Percentiles rank a stretch among this genome's conserved stretches.
Evolutionary conservation across 495 filamentous ascomycete genomes (phyloP).

Genomic region (Penicillium psychrofluorescens): DNA sequence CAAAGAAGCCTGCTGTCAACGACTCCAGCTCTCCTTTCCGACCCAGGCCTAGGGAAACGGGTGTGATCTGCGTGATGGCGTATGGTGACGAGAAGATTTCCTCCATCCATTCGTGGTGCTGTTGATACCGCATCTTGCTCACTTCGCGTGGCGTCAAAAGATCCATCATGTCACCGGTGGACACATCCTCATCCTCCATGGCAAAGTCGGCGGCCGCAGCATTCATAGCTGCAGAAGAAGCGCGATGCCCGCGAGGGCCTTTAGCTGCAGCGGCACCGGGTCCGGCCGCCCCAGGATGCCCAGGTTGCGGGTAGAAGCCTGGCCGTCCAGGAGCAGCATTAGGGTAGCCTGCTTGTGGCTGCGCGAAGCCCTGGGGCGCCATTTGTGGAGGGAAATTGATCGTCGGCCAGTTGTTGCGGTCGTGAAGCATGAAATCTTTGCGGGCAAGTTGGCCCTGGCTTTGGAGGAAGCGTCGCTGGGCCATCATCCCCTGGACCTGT

Average conservation of each 20-base stretch:
- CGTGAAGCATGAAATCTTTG: conserved; percentile 90
- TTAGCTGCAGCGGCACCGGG: conserved; percentile 23
- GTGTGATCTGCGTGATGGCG: conserved; percentile 71
- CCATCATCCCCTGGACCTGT: conserved; percentile 52
- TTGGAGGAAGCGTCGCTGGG: conserved; percentile 62
- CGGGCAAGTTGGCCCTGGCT: conserved; percentile 71
- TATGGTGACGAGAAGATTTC: conserved; percentile 90
- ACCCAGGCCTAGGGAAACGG: conserved; percentile 79
- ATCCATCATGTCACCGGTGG: conserved; percentile 80
- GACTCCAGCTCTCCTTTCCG: conserved; percentile 76
- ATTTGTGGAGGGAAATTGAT: conserved; percentile 59
- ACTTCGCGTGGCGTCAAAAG: conserved; percentile 81
- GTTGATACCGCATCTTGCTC: conserved; percentile 73
- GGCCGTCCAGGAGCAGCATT: conserved; percentile 26
- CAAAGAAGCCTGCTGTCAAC: conserved; percentile 73
- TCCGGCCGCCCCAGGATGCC: conserved; percentile 17
- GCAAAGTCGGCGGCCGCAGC: conserved; percentile 43
- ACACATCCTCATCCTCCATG: conserved; percentile 81
- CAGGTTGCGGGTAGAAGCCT: conserved; percentile 33
- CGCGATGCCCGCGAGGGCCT: conserved; percentile 32
- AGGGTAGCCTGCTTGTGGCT: conserved; percentile 23
- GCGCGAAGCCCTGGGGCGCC: conserved; percentile 30
- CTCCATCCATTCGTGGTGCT: conserved; percentile 99
- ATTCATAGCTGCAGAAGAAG: conserved; percentile 25
- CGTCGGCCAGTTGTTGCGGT: conserved; percentile 81